phyloP scores from a whole-genome alignment of 345 rosid genomes.

The Anastatica hierochuntica region DNA sequence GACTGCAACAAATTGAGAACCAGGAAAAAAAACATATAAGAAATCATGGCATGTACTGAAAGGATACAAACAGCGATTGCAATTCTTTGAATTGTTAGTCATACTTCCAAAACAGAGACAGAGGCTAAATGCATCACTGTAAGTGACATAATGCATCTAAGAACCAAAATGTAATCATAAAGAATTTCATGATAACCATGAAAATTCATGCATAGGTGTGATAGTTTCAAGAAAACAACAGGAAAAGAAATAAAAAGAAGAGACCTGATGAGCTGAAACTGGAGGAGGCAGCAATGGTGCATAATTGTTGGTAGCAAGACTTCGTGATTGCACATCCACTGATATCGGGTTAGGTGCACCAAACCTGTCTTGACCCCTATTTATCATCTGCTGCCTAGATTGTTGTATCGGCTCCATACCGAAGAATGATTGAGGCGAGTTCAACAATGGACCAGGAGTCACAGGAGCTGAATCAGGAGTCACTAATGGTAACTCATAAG shows the following conservation, averaged over 20 bases:
- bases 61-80: not conserved
- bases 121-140: not conserved
- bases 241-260: not conserved
- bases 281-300: conserved; percentile 20
- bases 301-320: conserved; percentile 10
- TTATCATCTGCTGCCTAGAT: conserved; percentile 20
- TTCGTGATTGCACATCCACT: conserved; percentile 11
- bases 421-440: not conserved
- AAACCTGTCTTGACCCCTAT: conserved; percentile 18
- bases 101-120: not conserved
- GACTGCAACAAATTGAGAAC: conserved; percentile 27
- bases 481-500: conserved; percentile 1
- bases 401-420: conserved; percentile 8
- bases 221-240: not conserved
- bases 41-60: not conserved
- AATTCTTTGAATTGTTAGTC: not conserved
- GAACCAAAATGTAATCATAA: not conserved
- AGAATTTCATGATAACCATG: not conserved
- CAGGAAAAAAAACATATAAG: not conserved
- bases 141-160: not conserved
- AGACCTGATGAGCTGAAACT: conserved; percentile 22
- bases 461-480: conserved; percentile 8
- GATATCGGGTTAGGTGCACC: conserved; percentile 2
- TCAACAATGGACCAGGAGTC: conserved; percentile 1
- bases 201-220: conserved; percentile 4